Evolutionary conservation across 2,329 filamentous ascomycete genomes (phyloP), one percentile per base, ranked within the genome.

Genomic region (Pseudogymnoascus sp.): DNA sequence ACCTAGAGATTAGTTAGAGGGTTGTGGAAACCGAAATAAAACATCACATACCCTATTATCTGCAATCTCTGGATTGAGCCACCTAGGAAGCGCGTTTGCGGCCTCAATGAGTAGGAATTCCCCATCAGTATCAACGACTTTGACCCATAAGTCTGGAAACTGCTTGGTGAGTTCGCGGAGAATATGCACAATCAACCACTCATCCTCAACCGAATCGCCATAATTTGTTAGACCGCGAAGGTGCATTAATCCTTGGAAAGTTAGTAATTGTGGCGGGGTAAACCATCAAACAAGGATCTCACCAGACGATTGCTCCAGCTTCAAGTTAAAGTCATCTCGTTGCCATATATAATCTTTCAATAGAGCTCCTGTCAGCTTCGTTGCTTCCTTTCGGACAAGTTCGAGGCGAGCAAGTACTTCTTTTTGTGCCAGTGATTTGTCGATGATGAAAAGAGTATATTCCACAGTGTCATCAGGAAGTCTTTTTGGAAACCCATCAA

Each of bases 291-390:
- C 14, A 21, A 38, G 18, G n/a, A 46, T 66, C 78, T 70, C 73
- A 87, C 87, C 85, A 70, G 79, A 75, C 21, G 79, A 77, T 62
- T 76, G 88, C 76, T 80, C 88, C 70, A 80, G 74, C 16, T 88
- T 84, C 5, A 96, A 77, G n/a, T 80, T 82, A 66, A 99, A 93
- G 0, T 80, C 77, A 62, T 96, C 92, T 11, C 92, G 85, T 74
- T 99, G 95, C 95, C 95, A 99, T 66, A 99, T 96, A 70, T 97
- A 96, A 65, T 90, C 88, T 68, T 85, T 87, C n/a, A 93, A 80
- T 6, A 91, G 77, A 2, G 81, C 78, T 46, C 84, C 85, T 3
- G 76, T 74, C n/a, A 95, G 75, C 28, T 85, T 80, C 2, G 82
- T 76, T 0, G 89, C 87, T 1, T 85, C 82, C 73, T 86, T 90